Base-by-base conservation (phyloP, 768 basidiomycete genomes). In the Lactifluus hygrophoroides region DNA sequence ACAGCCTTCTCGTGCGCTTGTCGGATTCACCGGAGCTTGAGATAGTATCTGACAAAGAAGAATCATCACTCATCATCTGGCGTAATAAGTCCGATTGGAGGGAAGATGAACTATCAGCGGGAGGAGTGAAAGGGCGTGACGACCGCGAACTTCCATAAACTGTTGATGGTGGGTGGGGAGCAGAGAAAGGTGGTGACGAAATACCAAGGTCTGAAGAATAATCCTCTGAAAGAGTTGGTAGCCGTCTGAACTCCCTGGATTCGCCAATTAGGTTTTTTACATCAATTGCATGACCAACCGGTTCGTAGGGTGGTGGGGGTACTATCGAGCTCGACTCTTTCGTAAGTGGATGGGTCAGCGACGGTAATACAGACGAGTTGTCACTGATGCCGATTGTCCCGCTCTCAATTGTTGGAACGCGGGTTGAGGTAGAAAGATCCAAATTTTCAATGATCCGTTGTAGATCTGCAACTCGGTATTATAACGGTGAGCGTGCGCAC, bases 171-270 rank as follows among this genome's bases (percentile, higher is more conserved):
- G 19, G 38, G 3, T 38, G 1, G 19, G 25, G 10, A 28, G n/a
- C 5, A 10, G 51, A 46, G 9, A 7, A 6, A n/a, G 27, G 30
- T 16, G 1, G 6, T 6, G 13, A 16, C 19, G n/a, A n/a, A n/a
- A 42, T 16, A 16, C 25, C n/a, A 11, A 3, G 16, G 14, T 23
- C 13, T 38, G 16, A 2, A 21, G 10, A 7, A 10, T 43, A 5
- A 13, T 35, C 52, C 58, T 59, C 58, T 14, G 3, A n/a, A 32
- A 59, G n/a, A 54, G 58, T 10, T 25, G 52, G 32, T 27, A 59
- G 58, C 11, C 52, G 40, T 40, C 11, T 9, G 11, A 10, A 44
- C 23, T 13, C 23, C 30, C 25, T 6, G 44, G 21, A 1, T 8
- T 14, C 9, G 27, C 16, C 44, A 7, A 1, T 28, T 28, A 14